Evolutionary conservation across 306 rosid genomes (phyloP).

Genomic region (Chamaecrista fasciculata): DNA sequence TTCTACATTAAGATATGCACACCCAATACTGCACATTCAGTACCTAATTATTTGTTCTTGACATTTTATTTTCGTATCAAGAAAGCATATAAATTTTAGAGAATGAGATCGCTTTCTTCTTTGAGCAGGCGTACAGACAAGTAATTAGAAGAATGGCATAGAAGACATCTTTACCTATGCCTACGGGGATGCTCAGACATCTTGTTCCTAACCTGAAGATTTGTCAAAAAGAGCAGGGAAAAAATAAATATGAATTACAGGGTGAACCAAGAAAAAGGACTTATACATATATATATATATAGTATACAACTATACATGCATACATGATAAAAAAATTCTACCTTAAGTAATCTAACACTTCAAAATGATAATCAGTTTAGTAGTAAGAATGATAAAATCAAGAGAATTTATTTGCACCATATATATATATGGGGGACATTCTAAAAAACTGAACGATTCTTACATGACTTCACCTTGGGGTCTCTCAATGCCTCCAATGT

Average conservation of each 20-base stretch:
- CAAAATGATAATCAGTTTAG: background rate
- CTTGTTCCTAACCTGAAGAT: slow-evolving; percentile 73
- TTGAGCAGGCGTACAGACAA: background rate
- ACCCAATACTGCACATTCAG: background rate
- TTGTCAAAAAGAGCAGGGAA: slow-evolving; percentile 9
- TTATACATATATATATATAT: background rate
- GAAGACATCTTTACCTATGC: slow-evolving; percentile 57
- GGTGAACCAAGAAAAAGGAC: background rate
- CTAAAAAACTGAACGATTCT: slow-evolving; percentile 44
- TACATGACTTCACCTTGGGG: slow-evolving; percentile 93
- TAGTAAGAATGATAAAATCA: background rate
- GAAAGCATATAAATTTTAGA: background rate
- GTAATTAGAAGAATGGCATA: background rate
- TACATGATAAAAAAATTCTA: background rate
- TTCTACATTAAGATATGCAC: slow-evolving; percentile 8
- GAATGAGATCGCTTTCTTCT: background rate
- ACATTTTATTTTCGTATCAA: background rate
- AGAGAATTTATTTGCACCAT: slow-evolving; percentile 8
- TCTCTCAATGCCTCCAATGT: slow-evolving; percentile 78
- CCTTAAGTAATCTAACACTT: slow-evolving; percentile 1
- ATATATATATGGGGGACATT: slow-evolving; percentile 17
- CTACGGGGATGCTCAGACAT: slow-evolving; percentile 62
- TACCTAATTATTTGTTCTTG: background rate
- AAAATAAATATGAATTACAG: slow-evolving; percentile 9
- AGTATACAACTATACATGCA: too few relatives aligned